Evolutionary conservation across 208 protist species (phyloP), one percentile per base, ranked within the genome.

Genomic region (Phytomonas serpens): DNA sequence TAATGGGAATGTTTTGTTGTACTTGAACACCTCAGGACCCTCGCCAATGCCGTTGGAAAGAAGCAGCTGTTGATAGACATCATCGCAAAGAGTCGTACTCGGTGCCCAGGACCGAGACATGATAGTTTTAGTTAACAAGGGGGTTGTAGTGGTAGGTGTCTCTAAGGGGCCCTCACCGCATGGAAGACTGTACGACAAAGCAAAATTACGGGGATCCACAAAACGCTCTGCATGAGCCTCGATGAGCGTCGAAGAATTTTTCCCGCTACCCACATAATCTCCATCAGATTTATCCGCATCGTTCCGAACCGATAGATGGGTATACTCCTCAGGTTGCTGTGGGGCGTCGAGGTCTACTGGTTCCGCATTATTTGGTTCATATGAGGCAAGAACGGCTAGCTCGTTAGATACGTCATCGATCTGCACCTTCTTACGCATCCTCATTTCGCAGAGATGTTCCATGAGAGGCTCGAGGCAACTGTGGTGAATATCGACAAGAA

Each of bases 1-100:
- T 36, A 98, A 94, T 1, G 95, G 95, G 0, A 98, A 77, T 27
- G 83, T 77, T 77, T 95, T 90, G 65, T 73, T 77, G 37, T 70
- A 33, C 6, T 75, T 70, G 52, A 97, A 88, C n/a, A 96, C 81
- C 1, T 47, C 64, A 0, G 85, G 77, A 27, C 92, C 93, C 64
- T 98, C 94, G 3, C 91, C 83, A n/a, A 98, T 75, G 62, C 93
- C 94, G 66, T 86, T 52, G 30, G 67, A 63, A 64, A 83, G 82
- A 31, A 93, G 80, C 33, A 93, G 81, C 32, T 61, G 32, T 30
- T 85, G 69, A 71, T 93, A 93, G 3, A 64, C 51, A n/a, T 72
- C 73, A 10, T 30, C 64, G 11, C 37, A 36, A 47, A 47, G 40
- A 30, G 62, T 71, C 16, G 64, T 62, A 33, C 68, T 57, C 34